Evolutionary conservation across 2,329 filamentous ascomycete species (phyloP), one percentile per base, ranked within the genome.

Genomic region (Myriosclerotinia duriaeana): DNA sequence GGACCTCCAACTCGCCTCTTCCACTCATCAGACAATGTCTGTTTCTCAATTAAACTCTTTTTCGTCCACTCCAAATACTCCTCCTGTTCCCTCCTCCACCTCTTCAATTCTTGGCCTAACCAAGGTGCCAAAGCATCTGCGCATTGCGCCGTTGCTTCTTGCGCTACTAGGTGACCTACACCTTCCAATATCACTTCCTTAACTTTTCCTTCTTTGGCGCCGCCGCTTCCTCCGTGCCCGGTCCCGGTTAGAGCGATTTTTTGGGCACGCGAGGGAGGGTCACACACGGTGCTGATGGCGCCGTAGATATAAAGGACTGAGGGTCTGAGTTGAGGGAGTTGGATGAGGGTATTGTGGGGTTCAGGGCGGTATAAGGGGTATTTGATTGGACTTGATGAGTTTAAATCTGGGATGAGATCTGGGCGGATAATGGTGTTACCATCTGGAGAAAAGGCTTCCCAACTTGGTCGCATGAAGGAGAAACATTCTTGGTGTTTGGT

Each of bases 401-500:
- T 14, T 17, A 61, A 7, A 61, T 61, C 58, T 5, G 44, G 58
- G 44, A 61, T 38, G 44, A 61, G 58, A 30, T 67, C 42, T 11
- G 66, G 68, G 65, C 69, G 61, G 58, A 73, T 76, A 9, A 84
- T 67, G 40, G 83, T 68, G 2, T 58, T 68, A 1, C 71, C 71
- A 67, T 75, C 72, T 3, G 69, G 50, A 55, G 69, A 71, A 15
- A 76, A 75, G 26, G 79, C 80, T 5, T 77, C 70, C 71, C 73
- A 86, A 67, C 85, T 84, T 0, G 87, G 85, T 0, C 90, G 84
- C 70, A 91, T 78, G 76, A 89, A 95, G 1, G 88, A 92, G 74
- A 92, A 89, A 66, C 95, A 90, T 80, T 96, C 92, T 75, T 97
- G 92, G 77, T 96, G 90, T 73, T 93, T 92, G 0, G 92, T 89